phyloP scores from a whole-genome alignment of 2,329 filamentous ascomycete genomes.

The Apiospora kogelbergensis region DNA sequence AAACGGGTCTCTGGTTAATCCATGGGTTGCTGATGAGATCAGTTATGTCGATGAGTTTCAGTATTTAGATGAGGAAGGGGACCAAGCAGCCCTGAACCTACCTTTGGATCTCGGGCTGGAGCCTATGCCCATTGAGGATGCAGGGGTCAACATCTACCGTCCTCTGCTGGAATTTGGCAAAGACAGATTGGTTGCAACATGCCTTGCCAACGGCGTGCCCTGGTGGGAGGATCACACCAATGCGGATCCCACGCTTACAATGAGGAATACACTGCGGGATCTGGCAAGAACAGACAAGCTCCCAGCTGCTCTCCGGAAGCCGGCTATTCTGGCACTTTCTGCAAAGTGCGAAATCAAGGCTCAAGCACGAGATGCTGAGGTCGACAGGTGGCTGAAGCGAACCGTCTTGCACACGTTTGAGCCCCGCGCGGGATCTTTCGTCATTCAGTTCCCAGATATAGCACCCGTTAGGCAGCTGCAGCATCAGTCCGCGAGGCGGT shows the following conservation, averaged over 20 bases:
- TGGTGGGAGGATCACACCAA: constrained; percentile 93
- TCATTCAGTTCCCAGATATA: constrained; percentile 45
- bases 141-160: constrained; percentile 66
- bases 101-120: constrained; percentile 10
- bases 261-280: constrained; percentile 77
- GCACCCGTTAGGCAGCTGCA: constrained; percentile 19
- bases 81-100: neutral
- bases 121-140: constrained; percentile 52
- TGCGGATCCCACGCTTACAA: constrained; percentile 70
- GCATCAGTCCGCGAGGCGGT: constrained; percentile 20
- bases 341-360: constrained; percentile 47
- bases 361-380: constrained; percentile 48
- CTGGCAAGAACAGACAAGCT: constrained; percentile 59
- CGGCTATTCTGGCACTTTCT: constrained; percentile 62
- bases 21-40: constrained; percentile 15
- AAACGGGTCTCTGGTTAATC: neutral
- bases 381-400: constrained; percentile 52
- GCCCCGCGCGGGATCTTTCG: constrained; percentile 46
- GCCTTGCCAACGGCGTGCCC: constrained; percentile 60
- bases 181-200: constrained; percentile 71
- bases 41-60: constrained; percentile 23
- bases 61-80: neutral
- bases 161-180: constrained; percentile 74
- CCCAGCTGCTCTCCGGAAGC: constrained; percentile 68
- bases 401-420: constrained; percentile 48